Evolutionary conservation across 129 eudicot species (phyloP), one percentile per base, ranked within the genome.

Genomic region (Kitagawia praeruptora): DNA sequence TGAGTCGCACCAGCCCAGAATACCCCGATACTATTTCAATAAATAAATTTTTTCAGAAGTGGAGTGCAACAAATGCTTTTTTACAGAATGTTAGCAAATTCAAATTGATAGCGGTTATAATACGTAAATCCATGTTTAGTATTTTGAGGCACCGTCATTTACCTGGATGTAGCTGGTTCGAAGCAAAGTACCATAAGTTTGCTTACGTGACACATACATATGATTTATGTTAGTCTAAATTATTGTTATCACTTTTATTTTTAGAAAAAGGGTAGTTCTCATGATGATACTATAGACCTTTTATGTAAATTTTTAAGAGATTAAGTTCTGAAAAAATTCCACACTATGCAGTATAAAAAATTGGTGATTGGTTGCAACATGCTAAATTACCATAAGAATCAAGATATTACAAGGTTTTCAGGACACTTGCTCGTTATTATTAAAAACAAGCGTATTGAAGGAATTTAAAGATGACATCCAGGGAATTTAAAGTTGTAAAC

Each of bases 131-230:
- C 45, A 39, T 39, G 11, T 61, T 75, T 51, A 38, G 21, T 37
- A 76, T 21, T 54, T 28, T 58, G 39, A 71, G 77, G 7, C 63
- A 14, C 19, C 45, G 80, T 66, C 39, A 45, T 75, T 83, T 80
- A 95, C 99, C 96, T 95, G 99, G 70, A 95, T 92, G 88, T 95
- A 95, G 86, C 90, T 95, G 78, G 97, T 97, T 56, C 97, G 97
- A 42, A 95, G 49, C 56, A 95, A 83, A 31, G 89, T 87, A 75
- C 99, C 99, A 70, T 84, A n/a, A n/a, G n/a, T n/a, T n/a, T n/a
- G n/a, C 61, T 53, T 53, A 18, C n/a, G 25, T 53, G 61, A 21
- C 18, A 53, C 19, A n/a, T n/a, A n/a, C n/a, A n/a, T n/a, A n/a
- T n/a, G n/a, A n/a, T n/a, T n/a, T n/a, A n/a, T n/a, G n/a, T 54